phyloP scores from a whole-genome alignment of 345 rosid species.

The Eucalyptus lansdowneana region DNA sequence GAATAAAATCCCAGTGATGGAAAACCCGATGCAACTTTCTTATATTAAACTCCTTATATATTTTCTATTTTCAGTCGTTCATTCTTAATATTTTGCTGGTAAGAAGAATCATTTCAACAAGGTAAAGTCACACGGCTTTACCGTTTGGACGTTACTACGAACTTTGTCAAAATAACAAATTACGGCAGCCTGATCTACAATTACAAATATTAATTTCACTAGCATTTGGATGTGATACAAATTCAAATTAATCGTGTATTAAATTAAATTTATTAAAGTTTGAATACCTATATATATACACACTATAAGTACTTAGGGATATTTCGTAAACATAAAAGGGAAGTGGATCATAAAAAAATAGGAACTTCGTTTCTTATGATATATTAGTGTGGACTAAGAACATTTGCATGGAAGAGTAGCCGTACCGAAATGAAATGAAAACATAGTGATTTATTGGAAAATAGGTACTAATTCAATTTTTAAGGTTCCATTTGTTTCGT shows the following conservation, averaged over 20 bases:
- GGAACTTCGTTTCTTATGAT: not conserved
- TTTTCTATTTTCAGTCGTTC: not conserved
- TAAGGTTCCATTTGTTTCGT: not conserved
- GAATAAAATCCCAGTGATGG: not conserved
- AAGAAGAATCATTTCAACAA: not conserved
- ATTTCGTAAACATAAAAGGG: not conserved
- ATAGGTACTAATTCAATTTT: not conserved
- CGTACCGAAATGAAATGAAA: not conserved
- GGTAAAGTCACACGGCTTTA: not conserved
- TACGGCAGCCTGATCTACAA: not conserved
- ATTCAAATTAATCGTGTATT: not conserved
- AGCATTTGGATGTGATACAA: not conserved
- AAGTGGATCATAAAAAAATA: not conserved
- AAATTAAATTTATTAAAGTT: not conserved
- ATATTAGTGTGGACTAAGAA: not conserved
- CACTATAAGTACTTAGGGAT: not conserved
- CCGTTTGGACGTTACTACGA: not conserved
- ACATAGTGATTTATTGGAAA: not conserved
- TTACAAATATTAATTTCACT: not conserved
- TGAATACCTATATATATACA: too few species aligned
- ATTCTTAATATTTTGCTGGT: not conserved
- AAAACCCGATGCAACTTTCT: not conserved
- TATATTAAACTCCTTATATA: not conserved
- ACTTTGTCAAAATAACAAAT: not conserved
- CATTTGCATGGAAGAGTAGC: not conserved